Percentiles rank a stretch among this genome's conserved stretches.
phyloP scores from a whole-genome alignment of 2,329 filamentous ascomycete species.

The Xenosphaeropsis pyriputrescens region DNA sequence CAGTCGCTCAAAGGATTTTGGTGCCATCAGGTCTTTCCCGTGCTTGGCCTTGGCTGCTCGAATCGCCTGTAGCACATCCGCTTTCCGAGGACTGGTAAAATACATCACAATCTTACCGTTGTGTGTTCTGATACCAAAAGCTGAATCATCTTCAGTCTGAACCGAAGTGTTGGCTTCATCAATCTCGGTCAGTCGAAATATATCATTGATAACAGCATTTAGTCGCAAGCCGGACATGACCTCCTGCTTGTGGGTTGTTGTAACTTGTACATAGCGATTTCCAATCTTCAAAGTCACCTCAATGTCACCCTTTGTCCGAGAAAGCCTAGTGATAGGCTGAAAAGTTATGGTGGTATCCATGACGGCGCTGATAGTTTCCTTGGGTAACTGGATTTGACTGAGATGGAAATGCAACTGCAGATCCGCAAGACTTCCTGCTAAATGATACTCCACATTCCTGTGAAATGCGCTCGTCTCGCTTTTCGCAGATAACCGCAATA shows the following conservation, averaged over 20 bases:
- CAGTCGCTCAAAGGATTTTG: conserved; percentile 48
- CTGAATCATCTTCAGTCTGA: conserved; percentile 49
- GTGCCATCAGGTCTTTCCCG: conserved; percentile 43
- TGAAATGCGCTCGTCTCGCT: conserved; percentile 46
- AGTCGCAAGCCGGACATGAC: conserved; percentile 46
- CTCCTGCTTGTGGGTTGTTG: conserved; percentile 54
- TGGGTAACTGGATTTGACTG: conserved; percentile 50
- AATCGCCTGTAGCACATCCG: conserved; percentile 48
- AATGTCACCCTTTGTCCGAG: conserved; percentile 56
- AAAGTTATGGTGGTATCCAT: conserved; percentile 52
- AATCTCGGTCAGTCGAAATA: conserved; percentile 52
- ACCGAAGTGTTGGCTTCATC: conserved; percentile 52
- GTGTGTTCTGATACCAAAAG: conserved; percentile 52
- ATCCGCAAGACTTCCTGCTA: conserved; percentile 51
- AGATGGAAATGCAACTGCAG: conserved; percentile 53
- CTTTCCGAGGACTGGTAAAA: conserved; percentile 51
- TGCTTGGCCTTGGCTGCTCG: conserved; percentile 48
- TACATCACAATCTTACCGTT: conserved; percentile 60
- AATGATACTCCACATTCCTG: conserved; percentile 48
- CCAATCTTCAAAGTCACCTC: conserved; percentile 56
- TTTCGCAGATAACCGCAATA: conserved; percentile 45
- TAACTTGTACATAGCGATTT: conserved; percentile 55
- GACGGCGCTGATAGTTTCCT: conserved; percentile 55
- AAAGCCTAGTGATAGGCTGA: conserved; percentile 48
- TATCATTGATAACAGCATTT: conserved; percentile 52